Percentiles rank a stretch among this genome's conserved stretches.
These are phyloP conservation scores for Backusella westeae DNA, from an alignment of 192 early-diverging fungal species.

Conservation along the genomic window DNA sequence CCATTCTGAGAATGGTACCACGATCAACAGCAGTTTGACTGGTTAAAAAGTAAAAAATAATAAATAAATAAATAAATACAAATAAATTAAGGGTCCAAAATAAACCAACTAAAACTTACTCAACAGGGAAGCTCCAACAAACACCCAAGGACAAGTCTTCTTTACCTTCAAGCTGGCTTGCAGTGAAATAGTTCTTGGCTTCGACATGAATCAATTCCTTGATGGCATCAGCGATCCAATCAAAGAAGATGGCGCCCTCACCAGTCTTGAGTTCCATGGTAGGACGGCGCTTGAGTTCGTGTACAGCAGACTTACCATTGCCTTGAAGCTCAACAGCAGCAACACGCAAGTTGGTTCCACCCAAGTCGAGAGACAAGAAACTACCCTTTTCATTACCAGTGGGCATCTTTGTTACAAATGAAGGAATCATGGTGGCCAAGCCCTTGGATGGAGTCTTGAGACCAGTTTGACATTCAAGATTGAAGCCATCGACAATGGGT, in stretches of 20 bases:
- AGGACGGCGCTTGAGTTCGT: constrained; percentile 71
- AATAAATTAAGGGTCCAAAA: neutral
- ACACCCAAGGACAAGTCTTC: constrained; percentile 56
- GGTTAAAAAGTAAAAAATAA: constrained; percentile 20
- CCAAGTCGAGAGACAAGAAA: constrained; percentile 90
- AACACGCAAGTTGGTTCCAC: constrained; percentile 94
- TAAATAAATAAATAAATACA: neutral
- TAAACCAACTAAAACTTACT: constrained; percentile 47
- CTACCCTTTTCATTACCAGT: constrained; percentile 83
- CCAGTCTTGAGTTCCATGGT: constrained; percentile 82
- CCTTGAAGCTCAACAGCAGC: constrained; percentile 81
- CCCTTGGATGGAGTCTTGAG: constrained; percentile 44
- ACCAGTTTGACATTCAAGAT: constrained; percentile 32
- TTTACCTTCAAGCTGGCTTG: constrained; percentile 26
- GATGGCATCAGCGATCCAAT: constrained; percentile 74
- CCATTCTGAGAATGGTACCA: constrained; percentile 53
- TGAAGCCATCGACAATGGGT: constrained; percentile 37
- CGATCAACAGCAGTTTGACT: constrained; percentile 55
- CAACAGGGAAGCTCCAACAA: constrained; percentile 83
- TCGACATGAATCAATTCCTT: constrained; percentile 29
- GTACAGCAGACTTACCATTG: constrained; percentile 57
- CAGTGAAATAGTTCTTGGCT: constrained; percentile 26
- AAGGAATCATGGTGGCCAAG: constrained; percentile 83
- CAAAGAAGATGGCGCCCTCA: constrained; percentile 68
- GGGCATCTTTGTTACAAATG: constrained; percentile 80